phyloP scores from a whole-genome alignment of 108 stramenopile species.

The Pseudonitzschia multistriata region DNA sequence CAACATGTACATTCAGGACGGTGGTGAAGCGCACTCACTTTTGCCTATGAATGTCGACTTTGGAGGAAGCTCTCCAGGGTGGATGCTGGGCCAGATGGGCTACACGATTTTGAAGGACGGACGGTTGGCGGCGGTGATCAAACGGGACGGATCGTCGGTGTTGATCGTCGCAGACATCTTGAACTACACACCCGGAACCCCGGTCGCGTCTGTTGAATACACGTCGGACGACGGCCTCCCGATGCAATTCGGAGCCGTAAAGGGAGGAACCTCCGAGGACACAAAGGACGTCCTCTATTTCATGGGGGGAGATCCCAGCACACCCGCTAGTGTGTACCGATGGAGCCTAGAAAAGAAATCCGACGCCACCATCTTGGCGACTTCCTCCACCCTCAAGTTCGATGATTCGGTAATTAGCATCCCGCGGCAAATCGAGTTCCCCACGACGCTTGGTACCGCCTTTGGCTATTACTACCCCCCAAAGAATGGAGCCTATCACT shows the following conservation, averaged over 20 bases:
- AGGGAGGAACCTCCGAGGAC: constrained; percentile 24
- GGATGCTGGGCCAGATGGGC: constrained; percentile 61
- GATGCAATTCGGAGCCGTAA: constrained; percentile 52
- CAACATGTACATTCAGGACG: constrained; percentile 51
- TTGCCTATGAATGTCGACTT: constrained; percentile 59
- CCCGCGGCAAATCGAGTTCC: constrained; percentile 63
- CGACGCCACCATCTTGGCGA: constrained; percentile 39
- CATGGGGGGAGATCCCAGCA: constrained; percentile 56
- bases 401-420: constrained; percentile 47
- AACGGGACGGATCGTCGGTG: constrained; percentile 47
- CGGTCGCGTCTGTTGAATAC: constrained; percentile 26
- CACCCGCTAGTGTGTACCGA: constrained; percentile 50
- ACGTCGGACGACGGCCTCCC: constrained; percentile 47
- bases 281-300: too few relatives aligned
- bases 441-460: constrained; percentile 52
- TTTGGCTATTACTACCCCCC: constrained; percentile 76
- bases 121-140: constrained; percentile 49
- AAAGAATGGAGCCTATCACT: constrained; percentile 42
- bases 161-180: constrained; percentile 45
- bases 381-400: constrained; percentile 47
- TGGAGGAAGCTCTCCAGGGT: constrained; percentile 62
- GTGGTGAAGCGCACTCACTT: constrained; percentile 14
- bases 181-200: not conserved
- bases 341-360: constrained; percentile 45
- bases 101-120: constrained; percentile 59